Base-by-base conservation (phyloP, 148 eudicot species). In the Cornus kousa region DNA sequence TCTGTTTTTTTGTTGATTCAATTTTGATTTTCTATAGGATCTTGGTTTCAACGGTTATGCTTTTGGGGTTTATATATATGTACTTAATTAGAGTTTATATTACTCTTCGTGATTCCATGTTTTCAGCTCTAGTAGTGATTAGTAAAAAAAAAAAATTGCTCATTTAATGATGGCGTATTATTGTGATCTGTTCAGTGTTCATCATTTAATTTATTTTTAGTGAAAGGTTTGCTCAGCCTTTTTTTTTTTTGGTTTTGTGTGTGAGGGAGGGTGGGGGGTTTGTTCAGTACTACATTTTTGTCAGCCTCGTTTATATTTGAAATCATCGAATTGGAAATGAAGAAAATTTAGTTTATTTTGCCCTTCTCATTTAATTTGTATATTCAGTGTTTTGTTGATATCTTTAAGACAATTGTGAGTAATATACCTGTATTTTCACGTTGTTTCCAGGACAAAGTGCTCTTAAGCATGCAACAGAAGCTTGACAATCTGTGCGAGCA, bases 401-500 rank as follows among this genome's bases (percentile, higher is more conserved):
- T 57, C 48, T 43, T 53, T 53, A 7, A 14, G 12, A 11, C 13
- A 53, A 53, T 12, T 53, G 59, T 14, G 3, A 53, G 59, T 16
- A 14, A 53, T 48, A 48, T 2, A 14, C 13, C 19, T 53, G 59
- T 20, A 0, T 62, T 19, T 62, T 20, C 23, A 5, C 7, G 20
- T 62, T 20, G 0, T 75, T 19, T 82, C 78, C 85, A 95, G 98
- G 97, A 95, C 84, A 90, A 88, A 67, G 86, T 93, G 81, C 88
- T 95, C 77, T 79, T 73, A 69, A 84, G 89, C 80, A 95, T 95
- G 98, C 98, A 95, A 82, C 83, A 90, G 75, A 91, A 93, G 87
- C 91, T 95, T 50, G 98, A 95, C 83, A 80, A 74, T 55, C 81
- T 95, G 71, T 93, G 97, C 67, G 88, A 91, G 80, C 92, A 91